Base-by-base conservation (phyloP, 2,329 filamentous ascomycete species). In the Cladophialophora bantiana region DNA sequence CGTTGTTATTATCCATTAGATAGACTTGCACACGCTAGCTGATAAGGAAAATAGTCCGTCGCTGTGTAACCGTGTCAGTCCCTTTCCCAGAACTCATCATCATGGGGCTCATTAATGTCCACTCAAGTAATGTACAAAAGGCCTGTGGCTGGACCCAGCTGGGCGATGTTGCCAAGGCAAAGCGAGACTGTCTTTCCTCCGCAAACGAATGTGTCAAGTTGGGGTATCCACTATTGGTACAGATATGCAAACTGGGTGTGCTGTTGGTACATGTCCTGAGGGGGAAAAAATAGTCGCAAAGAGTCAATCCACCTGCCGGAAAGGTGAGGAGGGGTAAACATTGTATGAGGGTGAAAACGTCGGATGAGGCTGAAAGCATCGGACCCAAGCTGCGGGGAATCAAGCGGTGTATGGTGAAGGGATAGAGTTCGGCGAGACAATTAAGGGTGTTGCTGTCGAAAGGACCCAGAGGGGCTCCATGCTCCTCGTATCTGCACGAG, bases 141-240 rank as follows among this genome's bases (percentile, higher is more conserved):
- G 52, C 40, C 54, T 38, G 56, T 48, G 20, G 34, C 20, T 36
- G 35, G 34, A 40, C 59, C 59, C 7, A 12, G 26, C 10, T 26
- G 18, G 59, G 55, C 32, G 38, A 56, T 48, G 45, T 59, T 50
- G 62, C 32, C 54, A 63, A 50, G 48, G 54, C 40, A 56, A 55
- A 54, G 45, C 40, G 48, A 64, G 54, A 53, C 57, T 54, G 42
- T 40, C 35, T 61, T 64, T 62, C 66, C 62, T 68, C 64, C 67
- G 59, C 63, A 59, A 64, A 58, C 53, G 58, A 69, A 67, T 57
- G 58, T 56, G 36, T 54, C 36, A 65, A 62, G 10, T 50, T 56
- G 42, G 67, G 67, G 67, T 67, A 67, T 67, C 64, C 60, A 69
- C 40, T 69, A 56, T 50, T 66, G 62, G 67, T 69, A 69, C 67